Evolutionary conservation across 352 stramenopile species (phyloP), one percentile per base, ranked within the genome.

Genomic region (Phytopythium helicoides): DNA sequence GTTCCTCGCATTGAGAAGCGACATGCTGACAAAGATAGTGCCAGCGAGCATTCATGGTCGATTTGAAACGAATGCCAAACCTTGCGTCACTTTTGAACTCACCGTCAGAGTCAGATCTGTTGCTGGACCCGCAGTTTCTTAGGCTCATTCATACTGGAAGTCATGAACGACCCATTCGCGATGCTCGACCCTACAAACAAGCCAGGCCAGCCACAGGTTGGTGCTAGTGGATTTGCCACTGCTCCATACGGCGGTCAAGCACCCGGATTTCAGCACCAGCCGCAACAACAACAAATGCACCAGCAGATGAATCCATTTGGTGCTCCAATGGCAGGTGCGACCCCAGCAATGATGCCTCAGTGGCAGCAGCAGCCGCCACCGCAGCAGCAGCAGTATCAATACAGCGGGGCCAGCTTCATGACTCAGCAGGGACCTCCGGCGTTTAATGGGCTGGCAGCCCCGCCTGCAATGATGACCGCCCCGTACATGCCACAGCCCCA

Each of bases 91-190:
- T 33, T 33, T 33, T 10, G 28, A 33, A 33, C 28, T 33, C 28
- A 9, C 28, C 28, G 28, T 9, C 9, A 9, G 28, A 33, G 28
- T 5, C 9, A 10, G 5, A 9, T 33, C 5, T 33, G 5, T 33
- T 33, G 28, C 28, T n/a, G n/a, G n/a, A n/a, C n/a, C n/a, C n/a
- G n/a, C n/a, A n/a, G n/a, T n/a, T n/a, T 16, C 11, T 38, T 38
- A 38, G 34, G 34, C 34, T 38, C 34, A 14, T 14, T 41, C 36
- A 14, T 14, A n/a, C 18, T n/a, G 7, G 14, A 41, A 52, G 54
- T 35, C 22, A 86, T 88, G 77, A 86, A 85, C 56, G 75, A 87
- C 46, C 77, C 77, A 35, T 89, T 89, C 52, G 70, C 75, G 26
- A 71, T 74, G 58, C 56, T 89, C 16, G 73, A 89, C 54, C 62